Evolutionary conservation across 228 moss, liverwort and hornwort genomes (phyloP), one percentile per base, ranked within the genome.

Genomic region (Sphagnum fallax): DNA sequence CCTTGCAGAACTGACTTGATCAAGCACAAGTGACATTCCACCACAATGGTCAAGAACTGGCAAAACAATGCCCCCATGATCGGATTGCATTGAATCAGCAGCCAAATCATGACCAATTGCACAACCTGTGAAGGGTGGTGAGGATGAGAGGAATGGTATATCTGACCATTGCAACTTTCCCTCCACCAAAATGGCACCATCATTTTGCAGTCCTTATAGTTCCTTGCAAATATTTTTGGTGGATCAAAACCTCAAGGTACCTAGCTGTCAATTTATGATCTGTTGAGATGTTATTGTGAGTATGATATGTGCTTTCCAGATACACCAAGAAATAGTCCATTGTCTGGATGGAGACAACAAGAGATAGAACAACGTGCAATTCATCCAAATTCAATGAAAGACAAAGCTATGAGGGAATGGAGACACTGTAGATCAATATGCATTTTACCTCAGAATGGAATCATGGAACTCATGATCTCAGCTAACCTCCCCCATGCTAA

Each of bases 11-110:
- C 32, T 32, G 32, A 93, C 93, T 90, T 93, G 89, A 75, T 94
- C 93, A 48, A 94, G 81, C 47, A 94, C 82, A 75, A 94, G 85
- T 47, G 91, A 91, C 93, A 94, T 94, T 69, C 93, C 93, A 65
- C 93, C 93, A 65, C 91, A 94, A 10, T 81, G 91, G 67, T 91
- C 91, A 65, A 91, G 77, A 67, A 94, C 91, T 65, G 93, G 89
- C 73, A 94, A 75, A 72, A 91, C 79, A 53, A 80, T 72, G 59
- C 85, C 78, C 6, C 77, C 69, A 10, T 67, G 68, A 62, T 72
- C 79, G 50, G 78, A 70, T 57, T 71, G 73, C 49, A 75, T 75
- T 18, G 50, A 67, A 16, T 78, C 75, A 65, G 67, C 53, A 4
- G 78, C 72, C 6, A 0, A 11, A 8, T 72, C 78, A 50, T 70